Base-by-base conservation (phyloP, 768 basidiomycete species). In the Tephrocybe sp. region DNA sequence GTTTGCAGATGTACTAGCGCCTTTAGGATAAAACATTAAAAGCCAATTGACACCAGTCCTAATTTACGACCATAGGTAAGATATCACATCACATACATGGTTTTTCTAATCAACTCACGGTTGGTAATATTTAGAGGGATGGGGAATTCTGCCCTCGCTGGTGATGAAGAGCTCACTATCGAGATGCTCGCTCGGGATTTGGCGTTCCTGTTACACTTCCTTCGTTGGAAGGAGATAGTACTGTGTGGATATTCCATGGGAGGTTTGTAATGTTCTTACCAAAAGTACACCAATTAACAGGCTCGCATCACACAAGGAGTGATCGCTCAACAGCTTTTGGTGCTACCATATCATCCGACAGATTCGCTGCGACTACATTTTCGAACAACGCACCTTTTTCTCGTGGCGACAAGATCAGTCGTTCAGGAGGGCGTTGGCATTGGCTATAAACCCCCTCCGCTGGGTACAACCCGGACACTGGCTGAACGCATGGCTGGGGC, bases 191-290 rank as follows among this genome's bases (percentile, higher is more conserved):
- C 78, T 20, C 66, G 74, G 35, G 77, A 80, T 54, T 61, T 80
- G 32, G 60, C 70, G 8, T 62, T 57, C 39, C 67, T 80, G n/a
- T 54, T 79, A 9, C 51, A 61, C 16, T 55, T 58, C 41, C 52
- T 80, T 14, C 58, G 63, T 14, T 79, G 77, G 75, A 68, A 64
- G 47, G 60, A 74, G 41, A 51, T 80, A 22, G 64, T 71, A 7
- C 54, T 80, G 7, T 75, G 76, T 47, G 77, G 76, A 3, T 77
- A 71, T 60, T 80, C 78, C 1, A 78, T 80, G 77, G 78, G 78
- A 48, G 78, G 77, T 77, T 55, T 48, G 66, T 54, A 30, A 32
- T 34, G n/a, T 49, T 4, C 32, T 17, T 36, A 13, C 31, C 16
- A 16, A 14, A 34, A 31, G 30, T 7, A 26, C 26, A 26, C 26